phyloP scores from a whole-genome alignment of 2,329 filamentous ascomycete species.

The Ophiostoma sp. region DNA sequence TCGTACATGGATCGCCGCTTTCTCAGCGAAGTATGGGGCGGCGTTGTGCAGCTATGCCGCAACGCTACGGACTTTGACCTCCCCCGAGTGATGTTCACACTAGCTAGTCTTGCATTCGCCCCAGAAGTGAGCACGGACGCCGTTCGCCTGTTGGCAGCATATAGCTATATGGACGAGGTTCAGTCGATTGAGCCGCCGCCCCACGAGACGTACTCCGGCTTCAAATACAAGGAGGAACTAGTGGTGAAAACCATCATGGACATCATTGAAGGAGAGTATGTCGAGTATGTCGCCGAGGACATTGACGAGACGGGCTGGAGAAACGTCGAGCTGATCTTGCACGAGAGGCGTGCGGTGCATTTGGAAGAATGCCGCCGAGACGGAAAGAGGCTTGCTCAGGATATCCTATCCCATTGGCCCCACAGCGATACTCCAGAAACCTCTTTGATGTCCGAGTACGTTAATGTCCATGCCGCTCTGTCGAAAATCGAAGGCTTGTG shows the following conservation, averaged over 20 bases:
- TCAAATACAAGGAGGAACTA: conserved; percentile 16
- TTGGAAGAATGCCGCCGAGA: neutral
- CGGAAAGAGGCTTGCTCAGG: neutral
- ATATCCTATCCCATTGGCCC: conserved; percentile 2
- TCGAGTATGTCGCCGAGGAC: neutral
- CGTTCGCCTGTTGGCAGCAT: conserved; percentile 39
- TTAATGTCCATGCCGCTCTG: conserved; percentile 39
- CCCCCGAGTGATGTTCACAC: conserved; percentile 28
- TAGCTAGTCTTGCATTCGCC: conserved; percentile 29
- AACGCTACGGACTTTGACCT: conserved; percentile 8
- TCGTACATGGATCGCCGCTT: conserved; percentile 6
- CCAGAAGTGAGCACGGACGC: conserved; percentile 28
- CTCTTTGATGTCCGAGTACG: conserved; percentile 21
- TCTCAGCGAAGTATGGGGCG: conserved; percentile 28
- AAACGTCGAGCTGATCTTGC: neutral
- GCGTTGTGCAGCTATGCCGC: conserved; percentile 27
- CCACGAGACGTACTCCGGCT: neutral
- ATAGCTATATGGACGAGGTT: conserved; percentile 38
- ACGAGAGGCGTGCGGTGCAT: neutral
- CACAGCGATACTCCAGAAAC: neutral
- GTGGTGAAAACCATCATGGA: neutral
- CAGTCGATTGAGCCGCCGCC: conserved; percentile 34
- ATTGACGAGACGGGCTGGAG: neutral
- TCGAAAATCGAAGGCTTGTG: conserved; percentile 41
- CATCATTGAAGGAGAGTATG: neutral